A percentile compares a stretch with the other conserved stretches of the same genome.
These are phyloP conservation scores for Teunomyces barrocoloradensis DNA, from an alignment of 805 yeast species.

Conservation along the genomic window DNA sequence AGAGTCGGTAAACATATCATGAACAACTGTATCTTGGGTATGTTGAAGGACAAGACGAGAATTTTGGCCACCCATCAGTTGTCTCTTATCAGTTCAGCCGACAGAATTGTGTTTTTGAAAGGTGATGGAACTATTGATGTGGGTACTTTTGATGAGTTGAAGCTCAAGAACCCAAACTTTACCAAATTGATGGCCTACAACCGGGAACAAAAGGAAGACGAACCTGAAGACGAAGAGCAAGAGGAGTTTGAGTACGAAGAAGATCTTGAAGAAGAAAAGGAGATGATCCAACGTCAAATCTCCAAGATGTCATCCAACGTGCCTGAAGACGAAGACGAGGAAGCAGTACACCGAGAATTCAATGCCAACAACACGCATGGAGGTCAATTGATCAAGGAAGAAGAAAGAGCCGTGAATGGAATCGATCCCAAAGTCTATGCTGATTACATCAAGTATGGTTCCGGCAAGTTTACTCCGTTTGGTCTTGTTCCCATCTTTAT, in stretches of 20 bases:
- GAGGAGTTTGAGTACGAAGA: conserved; percentile 9
- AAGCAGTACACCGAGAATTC: conserved; percentile 30
- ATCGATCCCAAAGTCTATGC: conserved; percentile 32
- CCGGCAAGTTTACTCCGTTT: conserved; percentile 22
- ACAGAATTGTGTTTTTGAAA: conserved; percentile 63
- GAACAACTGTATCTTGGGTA: conserved; percentile 62
- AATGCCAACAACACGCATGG: conserved; percentile 20
- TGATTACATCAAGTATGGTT: conserved; percentile 29
- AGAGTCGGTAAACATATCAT: conserved; percentile 81
- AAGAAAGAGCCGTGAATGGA: conserved; percentile 20
- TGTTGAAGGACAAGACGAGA: conserved; percentile 59
- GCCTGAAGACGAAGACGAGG: conserved; percentile 24
- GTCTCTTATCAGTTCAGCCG: conserved; percentile 66
- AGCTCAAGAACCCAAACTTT: conserved; percentile 34
- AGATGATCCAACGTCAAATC: conserved; percentile 9
- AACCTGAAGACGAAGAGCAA: conserved; percentile 12
- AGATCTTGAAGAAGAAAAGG: conserved; percentile 7
- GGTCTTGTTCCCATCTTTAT: conserved; percentile 21
- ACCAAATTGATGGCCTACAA: conserved; percentile 39
- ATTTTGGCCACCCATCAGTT: conserved; percentile 83
- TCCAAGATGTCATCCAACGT: conserved; percentile 5
- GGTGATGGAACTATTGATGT: conserved; percentile 60
- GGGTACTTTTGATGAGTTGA: conserved; percentile 60
- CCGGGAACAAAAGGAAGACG: conserved; percentile 17
- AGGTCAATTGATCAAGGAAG: conserved; percentile 14